Percentiles rank a stretch among this genome's conserved stretches.
phyloP scores from a whole-genome alignment of 768 basidiomycete species.

The Mycena chlorophos region DNA sequence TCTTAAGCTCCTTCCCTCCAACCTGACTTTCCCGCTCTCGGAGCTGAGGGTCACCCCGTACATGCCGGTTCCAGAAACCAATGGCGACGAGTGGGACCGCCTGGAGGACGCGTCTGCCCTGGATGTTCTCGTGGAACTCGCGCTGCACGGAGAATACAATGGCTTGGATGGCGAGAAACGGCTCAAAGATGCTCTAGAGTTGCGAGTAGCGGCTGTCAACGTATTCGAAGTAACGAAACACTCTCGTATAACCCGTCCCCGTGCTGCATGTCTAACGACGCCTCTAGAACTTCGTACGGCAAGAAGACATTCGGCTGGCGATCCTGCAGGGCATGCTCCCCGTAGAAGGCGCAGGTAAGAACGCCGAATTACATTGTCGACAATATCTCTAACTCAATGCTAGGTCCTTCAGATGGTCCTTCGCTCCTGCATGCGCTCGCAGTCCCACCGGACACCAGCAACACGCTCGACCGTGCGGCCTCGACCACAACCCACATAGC shows the following conservation, averaged over 20 bases:
- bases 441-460: constrained; percentile 57
- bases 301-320: constrained; percentile 67
- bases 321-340: constrained; percentile 75
- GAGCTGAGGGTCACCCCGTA: constrained; percentile 70
- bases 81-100: constrained; percentile 92
- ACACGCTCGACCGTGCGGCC: constrained; percentile 49
- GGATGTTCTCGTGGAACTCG: constrained; percentile 78
- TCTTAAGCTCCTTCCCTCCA: constrained; percentile 47
- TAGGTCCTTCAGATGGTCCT: constrained; percentile 38
- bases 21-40: constrained; percentile 61
- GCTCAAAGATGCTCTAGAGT: constrained; percentile 65
- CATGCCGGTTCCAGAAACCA: constrained; percentile 75
- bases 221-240: constrained; percentile 73
- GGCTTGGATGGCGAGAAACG: constrained; percentile 60
- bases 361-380: neutral
- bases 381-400: neutral
- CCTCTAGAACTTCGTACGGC: constrained; percentile 69
- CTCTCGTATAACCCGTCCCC: neutral
- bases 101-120: constrained; percentile 78
- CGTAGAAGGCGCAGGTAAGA: constrained; percentile 45
- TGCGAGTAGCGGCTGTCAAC: constrained; percentile 72
- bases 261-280: constrained; percentile 6
- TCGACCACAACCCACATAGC: constrained; percentile 73
- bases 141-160: constrained; percentile 86
- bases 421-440: constrained; percentile 70